Evolutionary conservation across 805 yeast genomes (phyloP), one percentile per base, ranked within the genome.

Genomic region (Candida loeiensis): DNA sequence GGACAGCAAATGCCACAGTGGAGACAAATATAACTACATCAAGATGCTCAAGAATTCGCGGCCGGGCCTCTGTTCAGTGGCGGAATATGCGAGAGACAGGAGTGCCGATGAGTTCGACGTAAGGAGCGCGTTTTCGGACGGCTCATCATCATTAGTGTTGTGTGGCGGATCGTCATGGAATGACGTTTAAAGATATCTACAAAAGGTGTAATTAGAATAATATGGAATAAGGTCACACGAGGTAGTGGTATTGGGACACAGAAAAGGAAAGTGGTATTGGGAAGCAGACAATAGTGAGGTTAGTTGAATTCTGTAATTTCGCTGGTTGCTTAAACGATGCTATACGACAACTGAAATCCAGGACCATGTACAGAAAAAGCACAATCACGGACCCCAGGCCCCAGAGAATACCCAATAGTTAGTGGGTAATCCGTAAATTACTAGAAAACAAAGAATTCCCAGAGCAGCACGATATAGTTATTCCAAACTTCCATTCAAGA

Each of bases 141-240:
- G 48, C 11, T 45, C 46, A 2, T 49, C 54, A 2, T 47, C 54
- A 9, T 39, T 52, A 28, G 45, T 53, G 4, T 37, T 50, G 34
- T 53, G 57, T 38, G 55, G 56, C 3, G 56, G 55, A 15, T 18
- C 17, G 11, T 27, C 37, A 7, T 41, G 40, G 37, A 41, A 32
- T 32, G 34, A 41, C 9, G 24, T 21, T 9, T 21, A 21, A 21
- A 21, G 24, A 21, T 21, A 21, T 21, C n/a, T 17, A 27, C 15
- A 14, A 27, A 17, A 9, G 30, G 13, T 7, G 30, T 27, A 27
- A 9, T 4, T 11, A 4, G 13, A 27, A 3, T 3, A 27, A 17
- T 14, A 6, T 27, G 11, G 15, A 27, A 27, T 6, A 14, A 15
- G n/a, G n/a, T n/a, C n/a, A n/a, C n/a, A n/a, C n/a, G n/a, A n/a